Evolutionary conservation across 768 basidiomycete genomes (phyloP), one percentile per base, ranked within the genome.

Genomic region (Suillus fuscotomentosus): DNA sequence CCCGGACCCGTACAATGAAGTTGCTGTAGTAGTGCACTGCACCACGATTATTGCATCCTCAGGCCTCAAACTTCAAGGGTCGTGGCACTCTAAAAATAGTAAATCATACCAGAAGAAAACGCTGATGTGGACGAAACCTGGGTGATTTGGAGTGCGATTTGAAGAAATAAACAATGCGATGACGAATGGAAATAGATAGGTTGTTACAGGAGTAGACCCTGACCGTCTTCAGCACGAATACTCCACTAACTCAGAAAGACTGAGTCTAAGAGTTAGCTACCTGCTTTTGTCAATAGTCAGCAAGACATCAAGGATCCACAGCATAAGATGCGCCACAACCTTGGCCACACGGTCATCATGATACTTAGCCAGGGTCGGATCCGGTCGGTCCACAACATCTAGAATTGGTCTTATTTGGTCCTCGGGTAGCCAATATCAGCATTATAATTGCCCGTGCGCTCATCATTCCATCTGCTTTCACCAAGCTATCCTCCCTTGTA

Each of bases 331-430:
- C 17, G 42, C 34, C 45, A 15, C 60, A 54, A 61, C 27, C 27
- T 27, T 39, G 20, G 17, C 43, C 45, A 10, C 20, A 45, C 43
- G 42, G 42, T 20, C 42, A 43, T 27, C 27, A 27, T 27, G 27
- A 27, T 43, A n/a, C n/a, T n/a, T n/a, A 43, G 42, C 17, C 17
- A 41, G 41, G 14, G 41, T 41, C 5, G 31, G 31, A 6, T 31
- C 31, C 31, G 43, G 43, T 45, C 43, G 22, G 47, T 14, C 24
- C 48, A 27, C 50, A 8, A 9, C 62, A 31, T 38, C 59, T 66
- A 59, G 43, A 63, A 68, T 63, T 74, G 75, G 69, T 43, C 11
- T 67, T 76, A 61, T 74, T 75, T 76, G 74, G 69, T 38, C 39
- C 50, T 27, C 3, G 54, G 24, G 57, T 63, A 60, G 63, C 60